Percentiles rank a stretch among this genome's conserved stretches.
These are phyloP conservation scores for Candolleomyces efflorescens DNA, from an alignment of 768 basidiomycete species.

Conservation along the genomic window DNA sequence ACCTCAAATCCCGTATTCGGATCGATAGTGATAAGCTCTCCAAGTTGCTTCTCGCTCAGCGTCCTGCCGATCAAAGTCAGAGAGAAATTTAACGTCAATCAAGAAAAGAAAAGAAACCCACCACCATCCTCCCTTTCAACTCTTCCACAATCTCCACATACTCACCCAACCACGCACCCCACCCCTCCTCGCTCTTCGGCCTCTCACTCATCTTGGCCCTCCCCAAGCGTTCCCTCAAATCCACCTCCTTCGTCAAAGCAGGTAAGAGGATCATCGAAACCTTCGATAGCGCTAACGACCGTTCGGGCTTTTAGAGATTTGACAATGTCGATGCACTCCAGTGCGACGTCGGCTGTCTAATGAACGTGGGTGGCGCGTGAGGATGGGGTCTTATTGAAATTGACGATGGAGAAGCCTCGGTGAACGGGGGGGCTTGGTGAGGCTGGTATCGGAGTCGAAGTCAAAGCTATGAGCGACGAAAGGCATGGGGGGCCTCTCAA, in stretches of 20 bases:
- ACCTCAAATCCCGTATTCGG: slow-evolving; percentile 31
- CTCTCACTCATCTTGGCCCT: slow-evolving; percentile 26
- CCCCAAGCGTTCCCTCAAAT: slow-evolving; percentile 73
- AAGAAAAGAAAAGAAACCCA: slow-evolving; percentile 9
- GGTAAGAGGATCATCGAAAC: slow-evolving; percentile 91
- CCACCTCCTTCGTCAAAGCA: slow-evolving; percentile 58
- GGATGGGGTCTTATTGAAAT: slow-evolving; percentile 17
- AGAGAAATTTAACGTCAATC: no score
- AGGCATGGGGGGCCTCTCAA: slow-evolving; percentile 5
- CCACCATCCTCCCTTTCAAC: slow-evolving; percentile 54
- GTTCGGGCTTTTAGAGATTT: slow-evolving; percentile 66
- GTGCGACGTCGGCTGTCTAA: slow-evolving; percentile 67
- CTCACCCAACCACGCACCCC: slow-evolving; percentile 28
- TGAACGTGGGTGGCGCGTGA: slow-evolving; percentile 49
- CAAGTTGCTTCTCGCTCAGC: slow-evolving; percentile 24
- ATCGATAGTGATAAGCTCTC: slow-evolving; percentile 27
- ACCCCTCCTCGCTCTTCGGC: not conserved
- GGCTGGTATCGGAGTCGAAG: not conserved
- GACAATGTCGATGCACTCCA: slow-evolving; percentile 86
- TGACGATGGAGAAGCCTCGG: slow-evolving; percentile 2
- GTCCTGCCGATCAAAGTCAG: slow-evolving; percentile 20
- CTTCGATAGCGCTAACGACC: slow-evolving; percentile 72
- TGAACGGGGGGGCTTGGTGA: not conserved
- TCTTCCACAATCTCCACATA: slow-evolving; percentile 56
- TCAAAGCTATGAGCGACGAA: no score